Percentiles rank a stretch among this genome's conserved stretches.
phyloP scores from a whole-genome alignment of 2,329 filamentous ascomycete species.

The Epichloe hybrida region DNA sequence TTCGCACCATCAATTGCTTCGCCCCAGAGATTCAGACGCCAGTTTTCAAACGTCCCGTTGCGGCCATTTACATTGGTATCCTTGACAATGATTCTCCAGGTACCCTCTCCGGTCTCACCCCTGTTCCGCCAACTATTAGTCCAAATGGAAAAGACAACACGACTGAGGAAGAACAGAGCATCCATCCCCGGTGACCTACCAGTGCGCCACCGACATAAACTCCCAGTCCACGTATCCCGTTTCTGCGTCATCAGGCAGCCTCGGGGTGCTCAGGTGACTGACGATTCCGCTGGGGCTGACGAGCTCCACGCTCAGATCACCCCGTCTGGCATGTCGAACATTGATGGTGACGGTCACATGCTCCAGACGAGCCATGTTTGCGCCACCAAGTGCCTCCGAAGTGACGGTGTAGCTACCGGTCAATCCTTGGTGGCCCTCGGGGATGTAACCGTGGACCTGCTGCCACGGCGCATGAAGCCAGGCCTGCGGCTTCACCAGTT shows the following conservation, averaged over 20 bases:
- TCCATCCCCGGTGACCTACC: neutral
- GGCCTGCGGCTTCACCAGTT: neutral
- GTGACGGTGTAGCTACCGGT: neutral
- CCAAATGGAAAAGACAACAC: neutral
- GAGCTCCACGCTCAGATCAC: neutral
- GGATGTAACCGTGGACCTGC: neutral
- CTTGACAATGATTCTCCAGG: neutral
- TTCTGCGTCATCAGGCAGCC: neutral
- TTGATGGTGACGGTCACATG: neutral
- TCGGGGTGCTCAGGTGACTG: neutral
- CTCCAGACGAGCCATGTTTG: neutral
- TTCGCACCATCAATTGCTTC: neutral
- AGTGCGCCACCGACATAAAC: neutral
- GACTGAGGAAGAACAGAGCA: neutral
- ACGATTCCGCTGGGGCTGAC: neutral
- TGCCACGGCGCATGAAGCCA: neutral
- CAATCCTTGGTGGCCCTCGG: neutral
- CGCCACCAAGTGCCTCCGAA: neutral
- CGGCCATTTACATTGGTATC: neutral
- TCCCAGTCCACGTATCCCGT: neutral
- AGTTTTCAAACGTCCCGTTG: neutral
- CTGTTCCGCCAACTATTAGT: neutral
- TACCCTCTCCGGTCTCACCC: neutral
- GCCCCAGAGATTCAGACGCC: neutral
- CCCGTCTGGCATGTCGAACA: neutral